These are phyloP conservation scores for Euphorbia tirucalli DNA, from an alignment of 345 rosid species.

Conservation along the genomic window DNA sequence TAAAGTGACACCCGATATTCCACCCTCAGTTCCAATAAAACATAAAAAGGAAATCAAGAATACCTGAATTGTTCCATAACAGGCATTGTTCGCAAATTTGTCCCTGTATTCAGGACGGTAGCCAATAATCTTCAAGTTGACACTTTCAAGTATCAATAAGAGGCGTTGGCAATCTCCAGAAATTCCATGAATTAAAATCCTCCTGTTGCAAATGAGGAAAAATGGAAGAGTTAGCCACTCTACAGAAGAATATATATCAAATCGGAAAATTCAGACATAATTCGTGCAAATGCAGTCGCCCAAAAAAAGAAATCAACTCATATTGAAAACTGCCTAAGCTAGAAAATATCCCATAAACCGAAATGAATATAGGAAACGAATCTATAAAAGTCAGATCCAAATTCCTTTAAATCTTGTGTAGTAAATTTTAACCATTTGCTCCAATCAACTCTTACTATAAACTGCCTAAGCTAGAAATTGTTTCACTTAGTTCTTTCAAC, in stretches of 20 bases:
- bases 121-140: slow-evolving; percentile 9
- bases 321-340: too few species aligned
- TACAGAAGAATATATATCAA: background rate
- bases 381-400: too few species aligned
- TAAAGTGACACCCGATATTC: too few species aligned
- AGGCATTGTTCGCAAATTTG: background rate
- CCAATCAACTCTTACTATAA: too few species aligned
- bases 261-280: background rate
- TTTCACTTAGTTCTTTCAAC: too few species aligned
- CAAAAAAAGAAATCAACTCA: too few species aligned
- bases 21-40: background rate
- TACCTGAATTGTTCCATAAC: slow-evolving; percentile 6
- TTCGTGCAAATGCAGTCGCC: too few species aligned
- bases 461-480: too few species aligned
- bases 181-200: slow-evolving; percentile 90
- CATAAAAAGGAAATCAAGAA: background rate
- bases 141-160: slow-evolving; percentile 37
- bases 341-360: too few species aligned
- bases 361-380: too few species aligned
- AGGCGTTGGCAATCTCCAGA: slow-evolving; percentile 81
- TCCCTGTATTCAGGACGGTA: background rate
- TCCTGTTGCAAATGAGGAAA: slow-evolving; percentile 47
- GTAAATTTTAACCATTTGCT: too few species aligned
- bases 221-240: slow-evolving; percentile 12
- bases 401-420: too few species aligned